A percentile compares a stretch with the other conserved stretches of the same genome.
Evolutionary conservation across 768 basidiomycete species (phyloP).

Genomic region (Russula virescens): DNA sequence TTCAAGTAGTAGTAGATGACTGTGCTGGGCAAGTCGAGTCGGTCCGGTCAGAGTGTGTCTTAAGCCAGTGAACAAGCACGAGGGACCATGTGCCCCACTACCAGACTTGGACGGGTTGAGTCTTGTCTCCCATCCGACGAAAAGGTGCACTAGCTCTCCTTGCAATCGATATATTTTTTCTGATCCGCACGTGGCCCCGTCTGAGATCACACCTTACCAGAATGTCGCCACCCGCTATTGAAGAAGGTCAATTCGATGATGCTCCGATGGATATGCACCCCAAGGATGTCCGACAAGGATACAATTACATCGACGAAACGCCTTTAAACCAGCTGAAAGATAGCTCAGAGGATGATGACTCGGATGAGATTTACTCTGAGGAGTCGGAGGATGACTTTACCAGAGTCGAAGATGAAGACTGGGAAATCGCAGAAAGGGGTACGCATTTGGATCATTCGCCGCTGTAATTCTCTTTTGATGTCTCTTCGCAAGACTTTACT

Average conservation of each 20-base stretch:
- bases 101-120: too few relatives aligned
- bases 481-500: slow-evolving; percentile 71
- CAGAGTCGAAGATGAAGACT: slow-evolving; percentile 79
- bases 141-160: too few relatives aligned
- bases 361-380: slow-evolving; percentile 23
- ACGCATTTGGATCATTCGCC: slow-evolving; percentile 22
- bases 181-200: not conserved
- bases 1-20: too few relatives aligned
- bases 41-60: too few relatives aligned
- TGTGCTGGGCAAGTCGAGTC: too few relatives aligned
- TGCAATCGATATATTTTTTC: too few relatives aligned
- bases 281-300: slow-evolving; percentile 28
- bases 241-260: slow-evolving; percentile 59
- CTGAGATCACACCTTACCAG: too few relatives aligned
- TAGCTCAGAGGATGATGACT: slow-evolving; percentile 33
- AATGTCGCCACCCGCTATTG: slow-evolving; percentile 29
- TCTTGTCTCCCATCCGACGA: too few relatives aligned
- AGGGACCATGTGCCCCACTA: too few relatives aligned
- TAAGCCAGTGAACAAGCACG: too few relatives aligned
- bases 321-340: slow-evolving; percentile 29
- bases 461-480: not conserved
- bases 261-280: slow-evolving; percentile 36
- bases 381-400: slow-evolving; percentile 37
- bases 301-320: slow-evolving; percentile 33
- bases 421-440: slow-evolving; percentile 85